Percentiles rank a stretch among this genome's conserved stretches.
Evolutionary conservation across 345 rosid species (phyloP).

Genomic region (Hevea brasiliensis): DNA sequence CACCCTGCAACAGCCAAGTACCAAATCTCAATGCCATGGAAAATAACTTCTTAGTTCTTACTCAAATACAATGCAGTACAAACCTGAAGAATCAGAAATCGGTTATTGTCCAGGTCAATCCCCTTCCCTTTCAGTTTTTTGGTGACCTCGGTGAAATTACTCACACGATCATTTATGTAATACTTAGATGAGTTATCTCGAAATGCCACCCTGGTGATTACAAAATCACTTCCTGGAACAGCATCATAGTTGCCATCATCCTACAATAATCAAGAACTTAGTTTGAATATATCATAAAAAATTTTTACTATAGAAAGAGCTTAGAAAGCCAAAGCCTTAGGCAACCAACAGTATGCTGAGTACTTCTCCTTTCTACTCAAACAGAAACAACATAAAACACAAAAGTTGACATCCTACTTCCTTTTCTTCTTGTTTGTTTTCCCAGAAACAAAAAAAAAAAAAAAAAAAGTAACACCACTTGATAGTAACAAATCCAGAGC

Average conservation of each 20-base stretch:
- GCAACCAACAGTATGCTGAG: background rate
- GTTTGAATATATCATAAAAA: constrained; percentile 5
- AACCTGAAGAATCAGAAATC: constrained; percentile 99
- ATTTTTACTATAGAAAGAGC: background rate
- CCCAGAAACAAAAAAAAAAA: background rate
- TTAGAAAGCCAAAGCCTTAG: background rate
- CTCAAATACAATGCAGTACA: background rate
- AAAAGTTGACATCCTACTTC: background rate
- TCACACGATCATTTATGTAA: constrained; percentile 70
- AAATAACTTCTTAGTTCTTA: background rate
- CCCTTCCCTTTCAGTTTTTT: constrained; percentile 89
- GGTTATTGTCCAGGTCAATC: constrained; percentile 94
- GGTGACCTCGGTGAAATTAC: constrained; percentile 97
- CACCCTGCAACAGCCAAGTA: constrained; percentile 63
- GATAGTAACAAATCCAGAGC: constrained; percentile 1
- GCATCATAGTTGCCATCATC: constrained; percentile 80
- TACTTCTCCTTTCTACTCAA: background rate
- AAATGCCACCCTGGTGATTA: constrained; percentile 83
- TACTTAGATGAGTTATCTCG: constrained; percentile 96
- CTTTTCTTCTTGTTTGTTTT: background rate
- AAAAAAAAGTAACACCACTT: background rate
- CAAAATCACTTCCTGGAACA: constrained; percentile 90
- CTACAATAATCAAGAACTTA: constrained; percentile 32
- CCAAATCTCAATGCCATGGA: constrained; percentile 5
- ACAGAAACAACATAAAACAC: background rate